Evolutionary conservation across 352 stramenopile species (phyloP), one percentile per base, ranked within the genome.

Genomic region (Phytopythium cucurbitacearum): DNA sequence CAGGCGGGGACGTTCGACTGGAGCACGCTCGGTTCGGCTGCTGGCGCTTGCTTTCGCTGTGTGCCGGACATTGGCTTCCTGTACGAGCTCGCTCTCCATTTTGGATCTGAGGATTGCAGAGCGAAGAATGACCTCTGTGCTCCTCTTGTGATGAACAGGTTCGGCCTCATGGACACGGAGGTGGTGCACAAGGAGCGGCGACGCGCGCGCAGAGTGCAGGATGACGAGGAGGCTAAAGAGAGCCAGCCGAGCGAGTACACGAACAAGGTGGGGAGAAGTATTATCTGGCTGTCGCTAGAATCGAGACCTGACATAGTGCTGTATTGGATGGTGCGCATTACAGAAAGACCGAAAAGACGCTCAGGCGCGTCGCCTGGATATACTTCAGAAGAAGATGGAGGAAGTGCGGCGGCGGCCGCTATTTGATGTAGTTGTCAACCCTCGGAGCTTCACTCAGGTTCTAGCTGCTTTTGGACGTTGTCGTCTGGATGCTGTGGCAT

Each of bases 311-410:
- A 32, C 41, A 32, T 28, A 7, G 4, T 16, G 7, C 4, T 28
- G 7, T 38, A 11, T 8, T 49, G 16, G 43, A n/a, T 38, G 4
- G 53, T 13, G 33, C 21, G 21, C 21, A 28, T 28, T 28, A 28
- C 32, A 89, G 73, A 84, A 82, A 73, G 77, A 90, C 37, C 77
- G 77, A 49, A 87, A 89, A 57, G 82, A 93, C 48, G 82, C 81
- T 12, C 82, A 93, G 49, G 82, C 82, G n/a, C 71, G 70, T 10
- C 73, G 82, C 10, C 57, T 93, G 9, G 70, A 93, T 43, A 65
- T 87, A 49, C 58, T 93, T 21, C 78, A 89, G 57, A 73, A 59
- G n/a, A 73, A 65, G 15, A 74, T 93, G 58, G 62, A 85, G 38
- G 16, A 54, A 1, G 57, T 58, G 13, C 47, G 53, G 3, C 67